Base-by-base conservation (phyloP, 2,329 filamentous ascomycete genomes). In the Aspergillus neotritici region DNA sequence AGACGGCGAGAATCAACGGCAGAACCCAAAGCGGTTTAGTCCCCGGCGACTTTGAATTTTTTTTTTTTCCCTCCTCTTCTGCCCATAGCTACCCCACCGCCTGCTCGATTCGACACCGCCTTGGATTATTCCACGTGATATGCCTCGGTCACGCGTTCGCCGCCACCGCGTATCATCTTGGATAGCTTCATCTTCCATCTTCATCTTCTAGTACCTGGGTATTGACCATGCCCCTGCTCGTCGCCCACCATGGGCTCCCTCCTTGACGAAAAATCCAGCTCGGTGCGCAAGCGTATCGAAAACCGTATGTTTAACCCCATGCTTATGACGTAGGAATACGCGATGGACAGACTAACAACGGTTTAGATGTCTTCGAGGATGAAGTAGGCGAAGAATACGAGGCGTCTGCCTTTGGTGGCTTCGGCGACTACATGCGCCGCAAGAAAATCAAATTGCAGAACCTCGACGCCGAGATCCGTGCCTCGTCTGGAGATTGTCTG, bases 401-500 rank as follows among this genome's bases (percentile, higher is more conserved):
- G 46, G 80, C 76, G 2, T 96, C 89, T 50, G 80, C 79, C 40
- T 98, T 97, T 65, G 87, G 88, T 17, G 91, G 90, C 7, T 94
- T 97, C 58, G 69, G 75, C 16, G 91, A 97, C 60, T 98, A 97
- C 66, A 94, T 96, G 63, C 79, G 90, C 38, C 83, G 90, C 43
- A 98, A 98, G 73, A 96, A 94, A 74, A 82, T 95, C 66, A 98
- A 98, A 63, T 77, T 98, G 3, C 93, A 97, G 66, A 98, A 98
- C 59, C 78, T 93, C 25, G 93, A 98, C 67, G 83, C 82, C 7
- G 80, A 94, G 41, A 73, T 94, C 34, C 83, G 91, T 46, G 77
- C 84, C 28, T 72, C 79, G 4, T 79, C 82, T 1, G 67, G 71
- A 0, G 82, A 84, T 52, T 87, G 86, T 51, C 87, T 89, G 8